Evolutionary conservation across 495 filamentous ascomycete genomes (phyloP).

Genomic region (Lasiosphaeria miniovina): DNA sequence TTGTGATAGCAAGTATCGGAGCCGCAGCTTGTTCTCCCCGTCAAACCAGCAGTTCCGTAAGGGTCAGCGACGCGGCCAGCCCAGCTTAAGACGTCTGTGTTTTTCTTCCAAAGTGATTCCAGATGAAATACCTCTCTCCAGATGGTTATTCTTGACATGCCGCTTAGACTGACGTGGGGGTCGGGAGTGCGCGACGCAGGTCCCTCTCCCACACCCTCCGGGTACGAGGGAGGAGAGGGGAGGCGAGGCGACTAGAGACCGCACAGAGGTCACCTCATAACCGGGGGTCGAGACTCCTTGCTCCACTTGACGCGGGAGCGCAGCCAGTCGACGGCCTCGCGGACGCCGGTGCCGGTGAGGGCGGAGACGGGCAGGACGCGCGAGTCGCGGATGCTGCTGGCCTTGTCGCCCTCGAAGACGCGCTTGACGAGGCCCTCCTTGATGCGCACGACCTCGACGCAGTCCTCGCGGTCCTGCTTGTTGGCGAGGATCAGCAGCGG

Average conservation of each 20-base stretch:
- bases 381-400: conserved; percentile 78
- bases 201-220: too few species aligned
- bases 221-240: too few species aligned
- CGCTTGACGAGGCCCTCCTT: conserved; percentile 93
- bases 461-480: conserved; percentile 97
- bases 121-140: too few species aligned
- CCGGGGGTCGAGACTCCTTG: conserved; percentile 83
- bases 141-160: too few species aligned
- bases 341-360: conserved; percentile 84
- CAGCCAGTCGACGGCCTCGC: conserved; percentile 95
- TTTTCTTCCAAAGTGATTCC: too few species aligned
- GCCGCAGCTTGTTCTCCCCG: too few species aligned
- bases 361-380: conserved; percentile 90
- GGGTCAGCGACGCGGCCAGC: too few species aligned
- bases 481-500: conserved; percentile 92
- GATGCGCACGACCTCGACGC: conserved; percentile 92
- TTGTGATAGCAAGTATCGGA: too few species aligned
- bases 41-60: too few species aligned
- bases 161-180: too few species aligned
- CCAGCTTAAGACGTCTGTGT: too few species aligned
- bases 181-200: too few species aligned
- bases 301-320: conserved; percentile 92
- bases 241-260: neutral
- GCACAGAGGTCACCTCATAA: conserved; percentile 66
- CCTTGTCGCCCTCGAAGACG: conserved; percentile 92